Evolutionary conservation across 805 yeast species (phyloP), one percentile per base, ranked within the genome.

Genomic region (Kazachstania kunashirensis): DNA sequence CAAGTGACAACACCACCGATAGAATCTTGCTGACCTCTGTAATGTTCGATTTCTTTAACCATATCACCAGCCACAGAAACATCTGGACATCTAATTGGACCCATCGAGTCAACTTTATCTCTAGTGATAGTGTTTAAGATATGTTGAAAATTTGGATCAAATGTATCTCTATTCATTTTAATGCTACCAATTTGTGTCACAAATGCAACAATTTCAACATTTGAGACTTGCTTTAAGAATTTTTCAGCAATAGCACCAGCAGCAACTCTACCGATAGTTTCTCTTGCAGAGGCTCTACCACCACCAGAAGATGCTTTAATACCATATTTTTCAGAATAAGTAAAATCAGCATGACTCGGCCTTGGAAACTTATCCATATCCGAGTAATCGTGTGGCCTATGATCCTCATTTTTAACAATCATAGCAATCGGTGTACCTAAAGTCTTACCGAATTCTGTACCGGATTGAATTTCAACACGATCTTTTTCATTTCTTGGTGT

Each of bases 221-320:
- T 73, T 55, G 81, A 77, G 38, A 83, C 81, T 49, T 80, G 77
- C 33, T 65, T 56, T 54, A 92, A 71, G 46, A 84, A 79, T 65
- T 88, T 89, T 62, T 92, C 98, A 34, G 98, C 98, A 61, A 92
- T 78, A 35, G 96, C 97, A 55, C 96, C 96, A 7, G 96, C 97
- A 33, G 97, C 97, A 37, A 92, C 98, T 62, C 98, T 77, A 40
- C 98, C 98, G 52, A 92, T 92, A 29, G 98, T 92, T 65, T 92
- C 98, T 62, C 98, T 77, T 7, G 98, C 98, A 31, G 89, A 77
- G 10, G 96, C 82, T 58, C 98, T 77, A 44, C 98, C 98, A 55
- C 98, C 98, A 36, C 98, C 98, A 25, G 94, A 80, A 5, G 94
- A 75, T 4, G 96, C 94, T 65, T 92, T 92, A 49, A 78, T 71